These are phyloP conservation scores for Antrodiella citrinella DNA, from an alignment of 768 basidiomycete species.

Conservation along the genomic window DNA sequence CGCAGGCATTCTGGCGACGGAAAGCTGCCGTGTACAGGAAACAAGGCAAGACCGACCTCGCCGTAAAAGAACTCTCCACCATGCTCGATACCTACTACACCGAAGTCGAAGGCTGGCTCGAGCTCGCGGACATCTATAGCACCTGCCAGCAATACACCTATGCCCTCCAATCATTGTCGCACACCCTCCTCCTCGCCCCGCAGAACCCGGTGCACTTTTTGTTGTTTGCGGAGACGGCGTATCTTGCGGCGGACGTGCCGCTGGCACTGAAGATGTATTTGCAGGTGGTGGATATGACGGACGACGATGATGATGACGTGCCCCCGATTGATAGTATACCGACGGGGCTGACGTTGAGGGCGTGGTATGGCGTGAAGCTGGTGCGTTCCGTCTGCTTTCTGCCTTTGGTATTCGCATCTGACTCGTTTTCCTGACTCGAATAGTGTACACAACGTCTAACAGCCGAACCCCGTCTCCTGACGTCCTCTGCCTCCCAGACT, in stretches of 20 bases:
- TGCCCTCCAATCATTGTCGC: constrained; percentile 70
- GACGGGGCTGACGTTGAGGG: constrained; percentile 50
- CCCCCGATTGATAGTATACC: constrained; percentile 42
- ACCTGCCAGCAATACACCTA: constrained; percentile 68
- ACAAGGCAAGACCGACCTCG: constrained; percentile 52
- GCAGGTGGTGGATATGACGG: constrained; percentile 71
- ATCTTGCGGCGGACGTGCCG: constrained; percentile 66
- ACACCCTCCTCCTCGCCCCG: constrained; percentile 74
- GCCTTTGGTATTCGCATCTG: not conserved
- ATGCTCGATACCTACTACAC: constrained; percentile 85
- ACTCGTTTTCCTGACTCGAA: not conserved
- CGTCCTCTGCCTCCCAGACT: constrained; percentile 51
- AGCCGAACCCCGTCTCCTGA: constrained; percentile 28
- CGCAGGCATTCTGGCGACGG: constrained; percentile 72
- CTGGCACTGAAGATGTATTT: constrained; percentile 77
- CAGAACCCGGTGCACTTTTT: constrained; percentile 82
- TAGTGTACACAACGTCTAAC: constrained; percentile 58
- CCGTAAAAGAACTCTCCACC: constrained; percentile 61
- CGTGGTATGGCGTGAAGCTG: constrained; percentile 80
- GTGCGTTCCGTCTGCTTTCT: constrained; percentile 35
- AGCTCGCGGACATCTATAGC: constrained; percentile 75
- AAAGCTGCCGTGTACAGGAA: constrained; percentile 64
- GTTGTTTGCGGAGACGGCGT: constrained; percentile 85
- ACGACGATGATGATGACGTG: constrained; percentile 45
- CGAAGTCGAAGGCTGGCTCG: constrained; percentile 83